A percentile compares a stretch with the other conserved stretches of the same genome.
Evolutionary conservation across 2,329 filamentous ascomycete species (phyloP).

Genomic region (Fusarium xyrophilum): DNA sequence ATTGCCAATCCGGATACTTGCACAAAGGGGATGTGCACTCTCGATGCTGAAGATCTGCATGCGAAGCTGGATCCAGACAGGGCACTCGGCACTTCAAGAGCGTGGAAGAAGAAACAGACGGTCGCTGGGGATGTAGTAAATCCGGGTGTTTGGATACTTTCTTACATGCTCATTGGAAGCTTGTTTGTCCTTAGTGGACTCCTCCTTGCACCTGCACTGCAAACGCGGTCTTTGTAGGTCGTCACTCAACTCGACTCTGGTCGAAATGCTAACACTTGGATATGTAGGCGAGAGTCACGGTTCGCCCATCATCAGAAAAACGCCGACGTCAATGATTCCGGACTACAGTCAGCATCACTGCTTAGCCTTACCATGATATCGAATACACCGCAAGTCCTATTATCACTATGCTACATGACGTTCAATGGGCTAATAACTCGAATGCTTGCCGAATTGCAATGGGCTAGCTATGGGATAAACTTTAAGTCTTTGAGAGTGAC

Average conservation of each 20-base stretch:
- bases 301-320: neutral
- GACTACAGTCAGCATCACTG: neutral
- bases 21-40: neutral
- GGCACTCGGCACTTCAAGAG: rapidly evolving
- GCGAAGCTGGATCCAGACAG: neutral
- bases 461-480: neutral
- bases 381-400: neutral
- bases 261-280: rapidly evolving
- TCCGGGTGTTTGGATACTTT: neutral
- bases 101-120: rapidly evolving
- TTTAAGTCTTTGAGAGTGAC: neutral
- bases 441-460: neutral
- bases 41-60: neutral
- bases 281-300: neutral
- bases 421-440: neutral
- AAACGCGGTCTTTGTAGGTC: neutral
- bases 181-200: neutral
- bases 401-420: neutral
- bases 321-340: neutral
- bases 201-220: neutral
- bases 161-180: neutral
- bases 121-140: neutral
- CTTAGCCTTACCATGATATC: neutral
- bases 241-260: rapidly evolving
- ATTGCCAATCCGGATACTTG: neutral